A percentile compares a stretch with the other conserved stretches of the same genome.
These are phyloP conservation scores for Bathelium albidoporum DNA, from an alignment of 495 filamentous ascomycete genomes.

Conservation along the genomic window DNA sequence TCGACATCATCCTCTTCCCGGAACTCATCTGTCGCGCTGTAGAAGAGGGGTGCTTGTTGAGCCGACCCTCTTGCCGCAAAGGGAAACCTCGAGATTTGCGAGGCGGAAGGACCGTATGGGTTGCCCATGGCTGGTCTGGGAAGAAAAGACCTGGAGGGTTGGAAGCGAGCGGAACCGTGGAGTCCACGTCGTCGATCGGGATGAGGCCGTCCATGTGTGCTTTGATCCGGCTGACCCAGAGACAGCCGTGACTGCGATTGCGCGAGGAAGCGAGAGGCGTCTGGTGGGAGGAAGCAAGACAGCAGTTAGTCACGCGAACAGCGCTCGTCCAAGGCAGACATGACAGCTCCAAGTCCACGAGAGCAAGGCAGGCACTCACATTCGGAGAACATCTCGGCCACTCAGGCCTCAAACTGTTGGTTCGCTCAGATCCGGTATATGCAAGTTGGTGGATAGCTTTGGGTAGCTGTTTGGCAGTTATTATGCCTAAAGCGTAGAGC, in stretches of 20 bases:
- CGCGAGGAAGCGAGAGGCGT: slow-evolving; percentile 93
- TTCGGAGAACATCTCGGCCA: slow-evolving; percentile 81
- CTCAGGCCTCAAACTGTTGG: neutral
- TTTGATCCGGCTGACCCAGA: slow-evolving; percentile 48
- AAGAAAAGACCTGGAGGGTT: slow-evolving; percentile 43
- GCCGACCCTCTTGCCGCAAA: slow-evolving; percentile 64
- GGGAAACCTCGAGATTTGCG: slow-evolving; percentile 61
- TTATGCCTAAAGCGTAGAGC: neutral
- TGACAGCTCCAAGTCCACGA: slow-evolving; percentile 16
- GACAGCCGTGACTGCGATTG: slow-evolving; percentile 88
- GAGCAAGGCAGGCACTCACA: slow-evolving; percentile 50
- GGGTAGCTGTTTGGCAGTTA: neutral
- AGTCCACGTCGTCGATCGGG: neutral
- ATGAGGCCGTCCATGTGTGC: slow-evolving; percentile 1
- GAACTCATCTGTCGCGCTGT: slow-evolving; percentile 72
- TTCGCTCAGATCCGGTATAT: neutral
- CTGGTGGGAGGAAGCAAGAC: slow-evolving; percentile 36
- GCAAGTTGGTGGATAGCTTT: neutral
- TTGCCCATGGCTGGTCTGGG: slow-evolving; percentile 46
- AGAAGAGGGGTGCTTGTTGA: slow-evolving; percentile 77
- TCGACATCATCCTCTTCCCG: slow-evolving; percentile 83
- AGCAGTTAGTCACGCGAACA: slow-evolving; percentile 24
- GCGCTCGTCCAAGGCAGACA: slow-evolving; percentile 9
- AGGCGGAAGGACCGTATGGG: slow-evolving; percentile 58
- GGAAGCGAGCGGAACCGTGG: slow-evolving; percentile 33